phyloP scores from a whole-genome alignment of 805 yeast species.

The Ogataea corticis region DNA sequence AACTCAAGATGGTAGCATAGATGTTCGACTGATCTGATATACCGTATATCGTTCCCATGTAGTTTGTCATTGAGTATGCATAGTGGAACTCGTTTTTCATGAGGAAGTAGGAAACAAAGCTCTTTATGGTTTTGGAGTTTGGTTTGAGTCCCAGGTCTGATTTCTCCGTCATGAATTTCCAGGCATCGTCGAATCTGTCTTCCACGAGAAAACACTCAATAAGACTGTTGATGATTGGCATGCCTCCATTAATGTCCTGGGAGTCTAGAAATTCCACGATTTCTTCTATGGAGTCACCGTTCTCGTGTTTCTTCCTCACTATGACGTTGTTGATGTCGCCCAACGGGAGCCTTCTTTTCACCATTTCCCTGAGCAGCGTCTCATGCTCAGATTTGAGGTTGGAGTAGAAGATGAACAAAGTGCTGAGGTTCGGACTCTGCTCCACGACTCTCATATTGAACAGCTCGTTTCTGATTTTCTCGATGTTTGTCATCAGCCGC shows the following conservation, averaged over 20 bases:
- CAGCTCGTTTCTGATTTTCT: conserved; percentile 3
- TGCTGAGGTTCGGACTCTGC: conserved; percentile 9
- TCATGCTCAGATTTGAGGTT: conserved; percentile 6
- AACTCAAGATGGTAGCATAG: conserved; percentile 4
- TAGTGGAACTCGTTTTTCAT: conserved; percentile 6
- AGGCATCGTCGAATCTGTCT: conserved; percentile 6
- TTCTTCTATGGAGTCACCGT: conserved; percentile 5
- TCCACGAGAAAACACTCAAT: conserved; percentile 8
- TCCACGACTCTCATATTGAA: conserved; percentile 8
- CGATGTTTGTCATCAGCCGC: neutral
- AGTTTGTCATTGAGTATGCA: conserved; percentile 12
- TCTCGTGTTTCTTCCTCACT: conserved; percentile 7
- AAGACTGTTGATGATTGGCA: conserved; percentile 7
- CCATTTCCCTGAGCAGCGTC: conserved; percentile 8
- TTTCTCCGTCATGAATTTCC: conserved; percentile 8
- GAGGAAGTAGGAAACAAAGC: conserved; percentile 9
- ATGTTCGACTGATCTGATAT: conserved; percentile 5
- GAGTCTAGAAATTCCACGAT: conserved; percentile 10
- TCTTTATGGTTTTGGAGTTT: conserved; percentile 11
- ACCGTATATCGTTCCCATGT: conserved; percentile 3
- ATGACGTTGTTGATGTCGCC: conserved; percentile 8
- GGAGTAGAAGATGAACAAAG: conserved; percentile 14
- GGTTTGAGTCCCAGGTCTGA: conserved; percentile 1
- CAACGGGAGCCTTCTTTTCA: conserved; percentile 7
- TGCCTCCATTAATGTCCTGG: conserved; percentile 8